These are phyloP conservation scores for Botrytis squamosa DNA, from an alignment of 2,329 filamentous ascomycete genomes.

Conservation along the genomic window DNA sequence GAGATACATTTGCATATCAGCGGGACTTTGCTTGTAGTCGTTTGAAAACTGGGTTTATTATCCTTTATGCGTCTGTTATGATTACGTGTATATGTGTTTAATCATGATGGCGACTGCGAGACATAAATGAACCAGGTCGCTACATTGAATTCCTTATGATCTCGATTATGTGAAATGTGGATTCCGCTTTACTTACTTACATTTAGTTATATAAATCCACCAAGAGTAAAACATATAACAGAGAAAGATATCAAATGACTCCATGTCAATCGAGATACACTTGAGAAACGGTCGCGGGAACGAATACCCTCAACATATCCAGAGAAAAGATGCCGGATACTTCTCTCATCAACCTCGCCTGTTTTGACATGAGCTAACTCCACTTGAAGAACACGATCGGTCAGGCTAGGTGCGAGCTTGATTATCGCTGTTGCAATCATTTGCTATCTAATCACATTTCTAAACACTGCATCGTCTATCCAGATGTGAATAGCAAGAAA, in stretches of 20 bases:
- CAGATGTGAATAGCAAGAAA: background rate
- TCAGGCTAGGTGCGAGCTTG: background rate
- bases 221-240: no score
- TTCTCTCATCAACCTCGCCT: background rate
- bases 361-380: background rate
- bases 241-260: no score
- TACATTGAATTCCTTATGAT: no score
- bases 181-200: no score
- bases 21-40: no score
- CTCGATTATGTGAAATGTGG: no score
- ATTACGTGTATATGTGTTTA: background rate
- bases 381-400: fast-evolving
- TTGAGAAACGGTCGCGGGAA: no score
- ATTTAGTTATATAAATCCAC: no score
- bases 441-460: background rate
- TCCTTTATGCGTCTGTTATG: background rate
- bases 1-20: no score
- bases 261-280: no score
- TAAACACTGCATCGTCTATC: background rate
- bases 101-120: no score
- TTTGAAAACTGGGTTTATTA: background rate
- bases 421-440: background rate
- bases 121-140: no score
- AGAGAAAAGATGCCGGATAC: background rate
- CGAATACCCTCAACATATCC: background rate